Evolutionary conservation across 768 basidiomycete species (phyloP), one percentile per base, ranked within the genome.

Genomic region (Hygrocybe punicea): DNA sequence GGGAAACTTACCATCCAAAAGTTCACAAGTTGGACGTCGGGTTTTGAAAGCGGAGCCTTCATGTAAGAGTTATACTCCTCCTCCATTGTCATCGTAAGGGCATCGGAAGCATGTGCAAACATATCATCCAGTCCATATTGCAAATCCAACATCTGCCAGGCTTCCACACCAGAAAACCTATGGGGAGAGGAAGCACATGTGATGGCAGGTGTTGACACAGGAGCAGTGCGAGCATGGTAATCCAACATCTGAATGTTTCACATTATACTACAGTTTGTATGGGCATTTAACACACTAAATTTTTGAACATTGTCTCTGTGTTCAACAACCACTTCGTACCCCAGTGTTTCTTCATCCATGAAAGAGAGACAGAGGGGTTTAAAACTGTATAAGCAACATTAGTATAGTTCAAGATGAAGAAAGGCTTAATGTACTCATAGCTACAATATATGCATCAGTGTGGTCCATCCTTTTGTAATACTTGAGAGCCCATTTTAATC

Each of bases 311-410:
- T n/a, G n/a, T 37, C 37, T 56, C 56, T 14, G 62, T 58, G 5
- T 60, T 47, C 24, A 33, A 39, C n/a, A 59, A 25, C 24, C 46
- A 62, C 10, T 55, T 35, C 13, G 50, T n/a, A 11, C 53, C 62
- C 64, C 64, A 65, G 39, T 63, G 56, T 19, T 58, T 44, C 21
- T 42, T 3, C 25, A 65, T 57, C 64, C 64, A 65, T 1, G 47
- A 34, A 45, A 63, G 16, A 2, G 58, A 58, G n/a, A 63, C 55
- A 24, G 23, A 37, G 5, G 63, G 62, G 51, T 65, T 59, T 8
- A 65, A 49, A 53, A 65, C 64, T 63, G 25, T 51, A 24, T 21
- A 35, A 34, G 16, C 17, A 16, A 33, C 16, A 19, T 14, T 21
- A n/a, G 23, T 25, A 21, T 21, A 29, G 47, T 48, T 36, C 25